A percentile compares a stretch with the other conserved stretches of the same genome.
These are phyloP conservation scores for Gorgonomyces haynaldii DNA, from an alignment of 192 early-diverging fungal genomes.

Conservation along the genomic window DNA sequence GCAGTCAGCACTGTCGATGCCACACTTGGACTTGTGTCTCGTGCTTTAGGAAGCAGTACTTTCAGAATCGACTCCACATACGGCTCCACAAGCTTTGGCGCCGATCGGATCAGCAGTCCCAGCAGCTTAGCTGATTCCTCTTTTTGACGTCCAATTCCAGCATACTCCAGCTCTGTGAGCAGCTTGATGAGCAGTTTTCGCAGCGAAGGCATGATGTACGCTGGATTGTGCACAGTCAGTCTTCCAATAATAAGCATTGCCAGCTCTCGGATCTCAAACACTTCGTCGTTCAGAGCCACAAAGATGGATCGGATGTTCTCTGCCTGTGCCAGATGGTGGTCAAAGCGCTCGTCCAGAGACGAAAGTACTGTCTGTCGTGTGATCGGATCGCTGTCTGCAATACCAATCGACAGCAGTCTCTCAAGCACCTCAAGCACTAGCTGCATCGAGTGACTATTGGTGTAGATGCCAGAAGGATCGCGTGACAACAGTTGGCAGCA, in stretches of 20 bases:
- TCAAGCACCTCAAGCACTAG: conserved; percentile 81
- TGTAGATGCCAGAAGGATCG: conserved; percentile 71
- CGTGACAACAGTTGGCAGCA: conserved; percentile 70
- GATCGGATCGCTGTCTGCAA: conserved; percentile 68
- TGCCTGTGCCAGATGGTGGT: conserved; percentile 79
- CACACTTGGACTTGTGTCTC: conserved; percentile 62
- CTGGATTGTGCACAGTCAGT: conserved; percentile 75
- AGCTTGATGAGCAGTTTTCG: conserved; percentile 77
- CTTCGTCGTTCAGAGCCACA: conserved; percentile 83
- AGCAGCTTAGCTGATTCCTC: conserved; percentile 77
- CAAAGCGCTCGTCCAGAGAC: conserved; percentile 71
- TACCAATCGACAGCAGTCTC: conserved; percentile 74
- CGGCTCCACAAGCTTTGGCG: conserved; percentile 73
- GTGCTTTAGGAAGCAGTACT: conserved; percentile 69
- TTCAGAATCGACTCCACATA: conserved; percentile 82
- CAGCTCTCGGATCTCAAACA: conserved; percentile 73
- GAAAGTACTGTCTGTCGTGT: conserved; percentile 70
- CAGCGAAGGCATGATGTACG: conserved; percentile 82
- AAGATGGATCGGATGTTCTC: conserved; percentile 82
- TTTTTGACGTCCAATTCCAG: conserved; percentile 65
- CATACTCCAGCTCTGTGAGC: conserved; percentile 84
- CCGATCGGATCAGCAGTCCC: conserved; percentile 59
- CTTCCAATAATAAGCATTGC: conserved; percentile 79
- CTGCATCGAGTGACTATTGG: conserved; percentile 58
- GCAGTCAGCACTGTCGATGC: conserved; percentile 68